Evolutionary conservation across 1,284 basidiomycete species (phyloP).

Genomic region (Lentinula novae-zelandiae): DNA sequence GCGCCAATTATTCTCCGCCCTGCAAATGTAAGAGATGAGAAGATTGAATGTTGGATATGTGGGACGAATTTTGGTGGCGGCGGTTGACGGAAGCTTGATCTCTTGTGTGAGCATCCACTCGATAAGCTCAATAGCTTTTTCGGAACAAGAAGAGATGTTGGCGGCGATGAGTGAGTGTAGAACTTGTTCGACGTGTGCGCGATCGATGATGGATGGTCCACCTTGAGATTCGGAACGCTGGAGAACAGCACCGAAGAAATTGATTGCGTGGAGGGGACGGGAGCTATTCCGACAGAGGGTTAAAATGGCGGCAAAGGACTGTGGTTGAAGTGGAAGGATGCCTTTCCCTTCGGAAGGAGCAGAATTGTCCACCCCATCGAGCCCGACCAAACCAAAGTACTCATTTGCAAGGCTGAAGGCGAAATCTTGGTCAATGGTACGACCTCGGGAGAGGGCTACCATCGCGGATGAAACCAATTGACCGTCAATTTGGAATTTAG

Average conservation of each 20-base stretch:
- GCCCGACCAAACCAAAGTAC: constrained; percentile 55
- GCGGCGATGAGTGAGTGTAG: constrained; percentile 48
- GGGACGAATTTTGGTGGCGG: constrained; percentile 44
- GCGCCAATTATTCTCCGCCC: constrained; percentile 59
- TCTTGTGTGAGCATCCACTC: constrained; percentile 62
- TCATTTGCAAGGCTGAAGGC: constrained; percentile 60
- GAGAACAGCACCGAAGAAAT: constrained; percentile 58
- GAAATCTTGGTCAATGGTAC: constrained; percentile 52
- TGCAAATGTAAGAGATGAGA: constrained; percentile 51
- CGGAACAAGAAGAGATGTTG: constrained; percentile 31
- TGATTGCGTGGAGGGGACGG: constrained; percentile 42
- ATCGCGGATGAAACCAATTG: constrained; percentile 48
- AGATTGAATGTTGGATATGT: constrained; percentile 47
- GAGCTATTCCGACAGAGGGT: constrained; percentile 48
- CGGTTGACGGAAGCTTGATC: constrained; percentile 25
- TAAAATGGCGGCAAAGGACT: constrained; percentile 51
- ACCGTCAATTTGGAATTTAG: constrained; percentile 47
- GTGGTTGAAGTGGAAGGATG: constrained; percentile 36
- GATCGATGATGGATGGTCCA: constrained; percentile 40
- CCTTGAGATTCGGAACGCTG: constrained; percentile 30
- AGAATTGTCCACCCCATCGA: constrained; percentile 30
- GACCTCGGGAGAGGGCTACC: constrained; percentile 49
- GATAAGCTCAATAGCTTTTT: constrained; percentile 49
- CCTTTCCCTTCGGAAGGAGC: constrained; percentile 18
- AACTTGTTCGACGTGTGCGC: constrained; percentile 53